These are phyloP conservation scores for Xylariaceae sp. DNA, from an alignment of 2,329 filamentous ascomycete species.

Conservation along the genomic window DNA sequence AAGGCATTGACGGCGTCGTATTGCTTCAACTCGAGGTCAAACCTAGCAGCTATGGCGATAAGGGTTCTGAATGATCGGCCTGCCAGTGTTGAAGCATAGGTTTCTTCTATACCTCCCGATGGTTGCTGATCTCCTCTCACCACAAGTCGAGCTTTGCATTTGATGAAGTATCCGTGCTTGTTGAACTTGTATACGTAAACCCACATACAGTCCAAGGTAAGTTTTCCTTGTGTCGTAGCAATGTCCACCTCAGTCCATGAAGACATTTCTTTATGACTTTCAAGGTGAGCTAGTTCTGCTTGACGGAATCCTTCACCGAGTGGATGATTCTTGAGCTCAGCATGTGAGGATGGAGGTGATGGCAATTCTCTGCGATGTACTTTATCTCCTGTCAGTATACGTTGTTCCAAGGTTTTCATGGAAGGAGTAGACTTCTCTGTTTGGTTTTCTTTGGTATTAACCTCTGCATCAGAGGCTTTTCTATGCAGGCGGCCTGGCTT, in stretches of 20 bases:
- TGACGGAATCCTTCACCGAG: too few species aligned
- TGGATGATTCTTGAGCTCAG: too few species aligned
- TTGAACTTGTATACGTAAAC: slow-evolving; percentile 7
- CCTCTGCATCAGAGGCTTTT: too few species aligned
- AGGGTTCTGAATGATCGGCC: neutral
- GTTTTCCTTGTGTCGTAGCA: neutral
- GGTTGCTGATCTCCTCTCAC: slow-evolving; percentile 3
- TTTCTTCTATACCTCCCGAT: neutral
- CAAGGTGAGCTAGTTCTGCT: neutral
- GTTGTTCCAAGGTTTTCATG: too few species aligned
- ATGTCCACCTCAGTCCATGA: neutral
- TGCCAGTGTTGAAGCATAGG: neutral
- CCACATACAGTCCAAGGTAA: slow-evolving; percentile 1
- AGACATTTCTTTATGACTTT: neutral
- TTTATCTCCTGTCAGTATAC: too few species aligned
- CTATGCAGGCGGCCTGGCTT: too few species aligned
- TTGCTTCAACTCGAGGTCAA: neutral
- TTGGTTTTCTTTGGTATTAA: too few species aligned
- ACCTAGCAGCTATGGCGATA: neutral
- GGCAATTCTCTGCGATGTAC: too few species aligned
- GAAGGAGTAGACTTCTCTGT: too few species aligned
- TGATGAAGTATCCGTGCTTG: neutral
- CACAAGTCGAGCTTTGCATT: slow-evolving; percentile 1
- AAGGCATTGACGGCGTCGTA: neutral
- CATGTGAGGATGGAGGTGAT: too few species aligned